Evolutionary conservation across 179 eudicot genomes (phyloP).

Genomic region (Drosera spatulata): DNA sequence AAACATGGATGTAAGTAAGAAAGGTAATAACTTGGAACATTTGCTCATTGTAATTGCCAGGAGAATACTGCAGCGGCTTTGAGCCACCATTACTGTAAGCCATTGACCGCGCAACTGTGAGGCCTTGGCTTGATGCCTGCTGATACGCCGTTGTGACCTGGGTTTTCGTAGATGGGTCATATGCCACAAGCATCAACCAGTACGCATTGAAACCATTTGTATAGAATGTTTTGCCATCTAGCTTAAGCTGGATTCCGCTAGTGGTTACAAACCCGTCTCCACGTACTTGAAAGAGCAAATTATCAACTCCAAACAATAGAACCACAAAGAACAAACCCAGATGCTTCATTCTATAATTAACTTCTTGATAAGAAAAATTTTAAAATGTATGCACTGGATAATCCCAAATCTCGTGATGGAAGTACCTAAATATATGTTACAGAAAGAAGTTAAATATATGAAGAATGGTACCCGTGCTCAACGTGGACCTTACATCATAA

Average conservation of each 20-base stretch:
- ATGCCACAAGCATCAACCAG: conserved; percentile 62
- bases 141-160: conserved; percentile 34
- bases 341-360: no score
- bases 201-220: conserved; percentile 78
- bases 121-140: conserved; percentile 45
- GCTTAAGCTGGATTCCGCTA: conserved; percentile 34
- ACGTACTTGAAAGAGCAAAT: no score
- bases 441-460: no score
- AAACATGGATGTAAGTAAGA: background rate
- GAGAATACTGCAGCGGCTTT: conserved; percentile 50
- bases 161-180: conserved; percentile 32
- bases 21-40: conserved; percentile 43
- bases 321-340: no score
- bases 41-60: conserved; percentile 64
- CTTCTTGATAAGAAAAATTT: no score
- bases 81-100: conserved; percentile 72
- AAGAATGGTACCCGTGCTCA: no score
- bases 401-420: no score
- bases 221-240: conserved; percentile 44
- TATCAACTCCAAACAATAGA: no score
- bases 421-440: no score
- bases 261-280: conserved; percentile 26
- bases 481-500: no score
- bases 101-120: conserved; percentile 61
- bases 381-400: no score